Base-by-base conservation (phyloP, 2,329 filamentous ascomycete genomes). In the Xylaria sp. region DNA sequence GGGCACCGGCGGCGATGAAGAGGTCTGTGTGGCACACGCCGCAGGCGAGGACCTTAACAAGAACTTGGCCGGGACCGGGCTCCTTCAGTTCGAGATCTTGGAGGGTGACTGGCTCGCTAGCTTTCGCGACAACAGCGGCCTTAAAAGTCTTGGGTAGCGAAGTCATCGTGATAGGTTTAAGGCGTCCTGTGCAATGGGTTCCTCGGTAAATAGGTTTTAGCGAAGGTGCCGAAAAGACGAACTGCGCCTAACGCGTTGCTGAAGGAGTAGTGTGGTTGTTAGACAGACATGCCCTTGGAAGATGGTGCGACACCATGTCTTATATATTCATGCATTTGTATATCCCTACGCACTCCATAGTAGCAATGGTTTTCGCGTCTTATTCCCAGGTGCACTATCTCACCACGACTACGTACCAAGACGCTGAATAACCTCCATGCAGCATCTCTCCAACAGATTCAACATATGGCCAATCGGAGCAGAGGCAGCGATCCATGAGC, bases 1-100 rank as follows among this genome's bases (percentile, higher is more conserved):
- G 77, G 4, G 75, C 70, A 23, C 86, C 86, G 2, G 71, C 49
- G 52, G 82, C 78, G 1, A 84, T 75, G 56, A 74, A 76, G 19
- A 77, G 64, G 69, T 92, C 90, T 0, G 83, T 84, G 73, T 87
- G 88, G 75, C 90, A 93, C 51, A 94, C 84, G 45, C 90, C 90
- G 68, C 87, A 91, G 5, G 90, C 90, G 8, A 87, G 78, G 2
- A 92, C 84, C 74, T 92, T 92, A 74, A 92, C 82, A 25, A 93
- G 83, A 2, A 93, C 78, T 70, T 92, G 80, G 17, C 84, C 82
- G 0, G 79, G 73, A 6, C 80, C 76, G 1, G 89, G 89, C 35
- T 79, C 73, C 61, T 83, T 79, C 42, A 92, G 79, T 17, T 83
- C 79, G 3, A 89, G 71, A 2, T 91, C 84, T 66, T 87, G 83